Evolutionary conservation across 1,284 basidiomycete genomes (phyloP).

Genomic region (Ganoderma resinaceum): DNA sequence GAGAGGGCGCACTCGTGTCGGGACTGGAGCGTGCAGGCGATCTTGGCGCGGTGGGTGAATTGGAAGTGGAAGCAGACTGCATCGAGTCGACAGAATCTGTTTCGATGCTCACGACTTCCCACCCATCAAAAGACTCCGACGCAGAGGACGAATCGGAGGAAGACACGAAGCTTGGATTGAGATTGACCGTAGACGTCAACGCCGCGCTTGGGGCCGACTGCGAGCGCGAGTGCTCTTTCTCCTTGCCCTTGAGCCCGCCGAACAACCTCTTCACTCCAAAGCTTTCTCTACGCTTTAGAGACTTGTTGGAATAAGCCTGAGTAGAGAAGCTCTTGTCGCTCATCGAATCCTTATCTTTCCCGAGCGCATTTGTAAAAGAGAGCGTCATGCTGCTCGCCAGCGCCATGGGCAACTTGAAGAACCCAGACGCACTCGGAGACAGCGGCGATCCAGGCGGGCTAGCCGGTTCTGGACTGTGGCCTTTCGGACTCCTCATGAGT

Average conservation of each 20-base stretch:
- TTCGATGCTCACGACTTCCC: conserved; percentile 27
- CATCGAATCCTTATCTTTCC: conserved; percentile 10
- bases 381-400: conserved; percentile 40
- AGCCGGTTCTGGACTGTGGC: conserved; percentile 20
- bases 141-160: conserved; percentile 23
- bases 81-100: conserved; percentile 6
- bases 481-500: conserved; percentile 12
- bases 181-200: not conserved
- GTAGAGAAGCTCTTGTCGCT: conserved; percentile 25
- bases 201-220: conserved; percentile 10
- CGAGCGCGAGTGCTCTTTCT: conserved; percentile 23
- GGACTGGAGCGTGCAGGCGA: conserved; percentile 19
- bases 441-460: conserved; percentile 35
- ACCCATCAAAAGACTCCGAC: conserved; percentile 25
- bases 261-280: conserved; percentile 42
- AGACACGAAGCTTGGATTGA: conserved; percentile 15
- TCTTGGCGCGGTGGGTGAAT: conserved; percentile 8
- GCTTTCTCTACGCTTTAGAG: conserved; percentile 37
- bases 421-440: conserved; percentile 30
- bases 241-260: conserved; percentile 41
- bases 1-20: conserved; percentile 12
- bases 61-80: not conserved
- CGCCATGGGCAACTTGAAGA: conserved; percentile 32
- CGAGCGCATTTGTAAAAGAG: conserved; percentile 29
- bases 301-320: conserved; percentile 1